Evolutionary conservation across 495 filamentous ascomycete species (phyloP).

Genomic region (Polyplosphaeria fusca): DNA sequence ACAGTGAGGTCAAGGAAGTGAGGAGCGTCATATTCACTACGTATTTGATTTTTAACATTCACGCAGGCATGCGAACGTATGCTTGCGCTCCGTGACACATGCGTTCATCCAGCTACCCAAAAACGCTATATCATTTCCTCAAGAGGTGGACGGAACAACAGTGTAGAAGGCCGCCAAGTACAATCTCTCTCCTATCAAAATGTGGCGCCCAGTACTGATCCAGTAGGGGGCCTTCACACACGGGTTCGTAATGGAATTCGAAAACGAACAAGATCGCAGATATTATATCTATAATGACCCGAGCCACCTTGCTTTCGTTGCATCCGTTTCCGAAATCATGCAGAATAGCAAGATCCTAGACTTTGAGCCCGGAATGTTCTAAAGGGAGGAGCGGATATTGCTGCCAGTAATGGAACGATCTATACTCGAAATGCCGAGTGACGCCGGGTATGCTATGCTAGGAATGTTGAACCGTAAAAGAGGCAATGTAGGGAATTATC

Average conservation of each 20-base stretch:
- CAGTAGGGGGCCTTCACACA: slow-evolving; percentile 56
- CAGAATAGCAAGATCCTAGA: slow-evolving; percentile 44
- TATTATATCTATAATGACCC: slow-evolving; percentile 45
- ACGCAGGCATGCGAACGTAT: slow-evolving; percentile 44
- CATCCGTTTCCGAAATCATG: slow-evolving; percentile 30
- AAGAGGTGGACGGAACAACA: slow-evolving; percentile 63
- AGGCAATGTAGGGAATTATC: slow-evolving; percentile 19
- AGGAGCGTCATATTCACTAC: slow-evolving; percentile 26
- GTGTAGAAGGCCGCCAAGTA: slow-evolving; percentile 56
- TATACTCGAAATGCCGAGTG: slow-evolving; percentile 6
- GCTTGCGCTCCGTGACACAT: slow-evolving; percentile 41
- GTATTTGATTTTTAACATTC: slow-evolving; percentile 5
- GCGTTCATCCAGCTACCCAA: slow-evolving; percentile 49
- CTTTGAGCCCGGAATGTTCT: slow-evolving; percentile 44
- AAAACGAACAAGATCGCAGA: slow-evolving; percentile 42
- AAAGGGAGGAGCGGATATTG: slow-evolving; percentile 19
- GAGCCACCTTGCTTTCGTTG: slow-evolving; percentile 40
- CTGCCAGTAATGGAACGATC: neutral
- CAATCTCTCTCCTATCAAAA: neutral
- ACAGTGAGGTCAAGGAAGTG: slow-evolving; percentile 52
- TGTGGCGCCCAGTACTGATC: neutral
- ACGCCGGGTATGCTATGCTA: slow-evolving; percentile 29
- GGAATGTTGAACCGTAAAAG: slow-evolving; percentile 4
- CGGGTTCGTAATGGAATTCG: slow-evolving; percentile 62
- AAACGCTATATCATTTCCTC: slow-evolving; percentile 58